These are phyloP conservation scores for Medicago arabica DNA, from an alignment of 306 rosid genomes.

Conservation along the genomic window DNA sequence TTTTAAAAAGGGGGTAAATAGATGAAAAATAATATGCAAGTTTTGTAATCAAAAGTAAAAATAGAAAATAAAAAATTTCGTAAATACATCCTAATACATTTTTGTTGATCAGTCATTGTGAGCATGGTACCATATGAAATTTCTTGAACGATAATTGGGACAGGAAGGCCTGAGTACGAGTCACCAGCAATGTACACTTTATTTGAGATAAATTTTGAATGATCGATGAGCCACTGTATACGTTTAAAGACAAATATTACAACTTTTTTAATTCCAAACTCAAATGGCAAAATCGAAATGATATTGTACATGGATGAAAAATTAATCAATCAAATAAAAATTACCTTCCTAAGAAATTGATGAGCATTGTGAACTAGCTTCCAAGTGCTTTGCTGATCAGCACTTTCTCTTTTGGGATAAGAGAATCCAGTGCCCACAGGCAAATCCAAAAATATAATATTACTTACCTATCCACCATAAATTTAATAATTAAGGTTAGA, in stretches of 20 bases:
- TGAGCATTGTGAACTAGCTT: constrained; percentile 1
- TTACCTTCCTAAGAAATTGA: constrained; percentile 26
- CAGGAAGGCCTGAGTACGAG: constrained; percentile 65
- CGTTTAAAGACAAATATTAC: neutral
- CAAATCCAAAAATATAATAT: constrained; percentile 26
- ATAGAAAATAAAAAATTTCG: too few species aligned
- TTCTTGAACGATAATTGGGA: constrained; percentile 54
- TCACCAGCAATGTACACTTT: constrained; percentile 61
- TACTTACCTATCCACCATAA: constrained; percentile 11
- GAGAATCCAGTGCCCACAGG: constrained; percentile 22
- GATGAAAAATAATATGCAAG: too few species aligned
- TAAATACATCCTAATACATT: too few species aligned
- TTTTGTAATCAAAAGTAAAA: too few species aligned
- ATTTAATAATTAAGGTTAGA: neutral
- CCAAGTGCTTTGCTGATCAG: constrained; percentile 7
- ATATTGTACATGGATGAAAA: neutral
- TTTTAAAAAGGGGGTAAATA: too few species aligned
- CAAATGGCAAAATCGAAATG: neutral
- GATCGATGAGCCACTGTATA: constrained; percentile 59
- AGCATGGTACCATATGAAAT: constrained; percentile 54
- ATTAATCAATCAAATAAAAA: neutral
- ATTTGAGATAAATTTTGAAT: constrained; percentile 43
- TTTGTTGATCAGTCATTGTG: neutral
- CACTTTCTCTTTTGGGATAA: constrained; percentile 14
- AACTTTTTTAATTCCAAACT: neutral